Evolutionary conservation across 345 rosid species (phyloP).

Genomic region (Cardiospermum halicacabum): DNA sequence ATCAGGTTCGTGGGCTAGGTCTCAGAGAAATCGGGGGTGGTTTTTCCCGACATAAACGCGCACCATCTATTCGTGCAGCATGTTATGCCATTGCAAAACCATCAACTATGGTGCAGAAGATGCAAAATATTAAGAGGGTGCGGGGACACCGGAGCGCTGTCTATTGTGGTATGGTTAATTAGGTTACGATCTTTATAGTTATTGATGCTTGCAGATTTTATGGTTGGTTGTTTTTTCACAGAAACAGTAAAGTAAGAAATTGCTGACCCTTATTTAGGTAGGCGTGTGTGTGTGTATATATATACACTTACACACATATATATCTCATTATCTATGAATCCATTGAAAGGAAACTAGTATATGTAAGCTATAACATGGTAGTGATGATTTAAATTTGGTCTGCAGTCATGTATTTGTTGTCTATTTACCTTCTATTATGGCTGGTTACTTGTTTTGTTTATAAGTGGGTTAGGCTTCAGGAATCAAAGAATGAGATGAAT

Average conservation of each 20-base stretch:
- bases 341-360: neutral
- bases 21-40: conserved; percentile 99
- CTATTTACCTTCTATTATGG: neutral
- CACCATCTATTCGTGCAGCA: conserved; percentile 93
- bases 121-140: conserved; percentile 88
- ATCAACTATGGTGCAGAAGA: conserved; percentile 85
- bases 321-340: neutral
- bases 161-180: conserved; percentile 73
- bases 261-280: neutral
- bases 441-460: neutral
- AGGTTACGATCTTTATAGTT: neutral
- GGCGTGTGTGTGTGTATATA: too few species aligned
- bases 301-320: neutral
- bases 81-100: conserved; percentile 95
- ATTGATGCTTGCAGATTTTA: neutral
- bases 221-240: neutral
- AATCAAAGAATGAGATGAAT: neutral
- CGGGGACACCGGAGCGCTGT: conserved; percentile 98
- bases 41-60: conserved; percentile 87
- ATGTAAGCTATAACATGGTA: neutral
- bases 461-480: neutral
- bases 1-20: conserved; percentile 83
- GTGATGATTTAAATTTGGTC: neutral
- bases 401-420: neutral
- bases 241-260: neutral